A percentile compares a stretch with the other conserved stretches of the same genome.
These are phyloP conservation scores for Wickerhamiella galacta DNA, from an alignment of 805 yeast genomes.

Conservation along the genomic window DNA sequence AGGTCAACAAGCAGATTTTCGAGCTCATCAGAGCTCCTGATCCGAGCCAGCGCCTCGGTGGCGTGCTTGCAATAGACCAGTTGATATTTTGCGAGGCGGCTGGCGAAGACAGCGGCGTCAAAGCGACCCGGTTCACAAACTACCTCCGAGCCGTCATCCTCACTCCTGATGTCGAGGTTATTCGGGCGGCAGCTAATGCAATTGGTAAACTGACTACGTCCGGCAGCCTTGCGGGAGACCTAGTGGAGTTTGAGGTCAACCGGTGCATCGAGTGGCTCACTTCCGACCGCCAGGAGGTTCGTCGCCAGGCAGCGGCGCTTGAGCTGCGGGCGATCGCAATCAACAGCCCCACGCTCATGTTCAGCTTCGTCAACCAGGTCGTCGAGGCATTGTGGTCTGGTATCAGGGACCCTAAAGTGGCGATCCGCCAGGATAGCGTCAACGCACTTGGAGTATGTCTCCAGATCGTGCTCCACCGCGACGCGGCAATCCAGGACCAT, in stretches of 20 bases:
- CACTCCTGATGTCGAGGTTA: constrained; percentile 66
- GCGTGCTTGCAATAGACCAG: constrained; percentile 78
- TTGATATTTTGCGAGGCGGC: constrained; percentile 63
- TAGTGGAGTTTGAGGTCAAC: constrained; percentile 84
- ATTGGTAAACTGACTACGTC: constrained; percentile 80
- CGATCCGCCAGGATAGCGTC: constrained; percentile 73
- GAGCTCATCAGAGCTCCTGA: constrained; percentile 68
- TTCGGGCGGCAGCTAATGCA: constrained; percentile 74
- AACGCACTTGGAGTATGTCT: constrained; percentile 62
- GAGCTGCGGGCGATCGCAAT: constrained; percentile 70
- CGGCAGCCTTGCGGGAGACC: constrained; percentile 76
- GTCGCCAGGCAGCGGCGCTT: constrained; percentile 76
- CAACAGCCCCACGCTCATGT: constrained; percentile 71
- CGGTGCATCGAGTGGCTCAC: constrained; percentile 83
- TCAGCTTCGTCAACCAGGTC: constrained; percentile 60
- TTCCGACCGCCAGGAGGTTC: constrained; percentile 64
- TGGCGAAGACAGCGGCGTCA: constrained; percentile 68
- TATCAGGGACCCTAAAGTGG: constrained; percentile 57
- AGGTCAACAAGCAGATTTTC: constrained; percentile 72
- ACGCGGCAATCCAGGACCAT: constrained; percentile 44
- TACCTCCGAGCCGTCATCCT: constrained; percentile 67
- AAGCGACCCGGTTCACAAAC: constrained; percentile 81
- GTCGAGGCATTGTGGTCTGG: constrained; percentile 79
- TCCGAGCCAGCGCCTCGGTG: constrained; percentile 63
- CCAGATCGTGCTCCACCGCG: constrained; percentile 64